A percentile compares a stretch with the other conserved stretches of the same genome.
Evolutionary conservation across 1,284 basidiomycete species (phyloP).

Genomic region (Tremellales sp.): DNA sequence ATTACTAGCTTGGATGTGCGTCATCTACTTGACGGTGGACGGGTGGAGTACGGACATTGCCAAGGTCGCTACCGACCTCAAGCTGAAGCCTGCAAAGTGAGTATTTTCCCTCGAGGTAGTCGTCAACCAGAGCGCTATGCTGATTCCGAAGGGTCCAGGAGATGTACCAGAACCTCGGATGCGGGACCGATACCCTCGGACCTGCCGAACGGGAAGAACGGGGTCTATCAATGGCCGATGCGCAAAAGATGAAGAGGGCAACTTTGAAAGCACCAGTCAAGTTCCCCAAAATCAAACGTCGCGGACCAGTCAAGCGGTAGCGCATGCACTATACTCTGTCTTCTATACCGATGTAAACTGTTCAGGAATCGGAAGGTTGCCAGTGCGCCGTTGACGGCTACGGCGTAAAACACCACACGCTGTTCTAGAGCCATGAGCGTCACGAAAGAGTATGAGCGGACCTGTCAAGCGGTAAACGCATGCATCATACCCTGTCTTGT

Average conservation of each 20-base stretch:
- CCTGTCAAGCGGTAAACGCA: too few species aligned
- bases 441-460: constrained; percentile 78
- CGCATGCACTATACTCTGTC: too few species aligned
- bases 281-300: constrained; percentile 62
- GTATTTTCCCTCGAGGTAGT: constrained; percentile 29
- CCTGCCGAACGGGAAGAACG: constrained; percentile 63
- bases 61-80: constrained; percentile 67
- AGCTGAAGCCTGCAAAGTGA: constrained; percentile 60
- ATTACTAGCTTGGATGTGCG: constrained; percentile 71
- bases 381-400: constrained; percentile 56
- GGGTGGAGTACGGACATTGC: constrained; percentile 66
- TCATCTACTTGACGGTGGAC: constrained; percentile 72
- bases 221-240: constrained; percentile 58
- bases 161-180: constrained; percentile 56
- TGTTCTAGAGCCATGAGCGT: constrained; percentile 56
- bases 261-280: constrained; percentile 67
- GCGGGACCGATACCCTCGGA: constrained; percentile 61
- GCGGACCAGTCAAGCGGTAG: constrained; percentile 44
- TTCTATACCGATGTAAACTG: constrained; percentile 27
- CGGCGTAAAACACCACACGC: constrained; percentile 61
- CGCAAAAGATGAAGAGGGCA: constrained; percentile 62
- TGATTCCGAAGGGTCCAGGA: constrained; percentile 36
- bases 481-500: too few species aligned
- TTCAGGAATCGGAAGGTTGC: constrained; percentile 57
- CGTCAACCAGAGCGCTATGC: not conserved